Conservation (phyloP, 2,329 filamentous ascomycete species). For the Calycina marina region DNA sequence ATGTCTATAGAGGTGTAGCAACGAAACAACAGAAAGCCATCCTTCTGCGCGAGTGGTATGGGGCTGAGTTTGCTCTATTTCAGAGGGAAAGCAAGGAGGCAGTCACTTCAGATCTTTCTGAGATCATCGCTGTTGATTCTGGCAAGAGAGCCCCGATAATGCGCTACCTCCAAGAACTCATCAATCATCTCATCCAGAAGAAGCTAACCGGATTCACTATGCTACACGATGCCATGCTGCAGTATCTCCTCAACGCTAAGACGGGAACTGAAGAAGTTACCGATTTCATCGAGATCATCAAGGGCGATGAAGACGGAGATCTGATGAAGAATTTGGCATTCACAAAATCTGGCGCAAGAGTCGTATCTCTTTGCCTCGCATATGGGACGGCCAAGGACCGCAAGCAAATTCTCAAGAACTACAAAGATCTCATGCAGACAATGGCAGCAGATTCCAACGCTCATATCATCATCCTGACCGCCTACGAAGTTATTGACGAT, state of each 20-base stretch:
- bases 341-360: slow-evolving; percentile 71
- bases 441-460: slow-evolving; percentile 72
- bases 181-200: slow-evolving; percentile 90
- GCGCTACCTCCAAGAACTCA: slow-evolving; percentile 70
- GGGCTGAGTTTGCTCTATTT: slow-evolving; percentile 78
- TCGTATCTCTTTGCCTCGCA: slow-evolving; percentile 71
- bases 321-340: slow-evolving; percentile 92
- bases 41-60: slow-evolving; percentile 90
- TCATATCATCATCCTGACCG: slow-evolving; percentile 68
- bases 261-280: slow-evolving; percentile 66
- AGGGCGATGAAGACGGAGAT: slow-evolving; percentile 82
- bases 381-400: slow-evolving; percentile 84
- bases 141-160: slow-evolving; percentile 82
- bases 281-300: slow-evolving; percentile 81
- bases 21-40: slow-evolving; percentile 74
- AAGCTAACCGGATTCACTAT: slow-evolving; percentile 95
- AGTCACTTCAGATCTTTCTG: slow-evolving; percentile 45
- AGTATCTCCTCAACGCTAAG: slow-evolving; percentile 77
- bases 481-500: slow-evolving; percentile 87
- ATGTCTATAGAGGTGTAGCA: slow-evolving; percentile 82
- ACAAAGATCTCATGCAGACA: slow-evolving; percentile 75
- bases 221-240: slow-evolving; percentile 94
- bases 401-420: slow-evolving; percentile 74
- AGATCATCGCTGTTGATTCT: slow-evolving; percentile 61
- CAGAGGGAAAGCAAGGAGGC: slow-evolving; percentile 40